Conservation (phyloP, 2,329 filamentous ascomycete genomes). For the Monilinia aucupariae region DNA sequence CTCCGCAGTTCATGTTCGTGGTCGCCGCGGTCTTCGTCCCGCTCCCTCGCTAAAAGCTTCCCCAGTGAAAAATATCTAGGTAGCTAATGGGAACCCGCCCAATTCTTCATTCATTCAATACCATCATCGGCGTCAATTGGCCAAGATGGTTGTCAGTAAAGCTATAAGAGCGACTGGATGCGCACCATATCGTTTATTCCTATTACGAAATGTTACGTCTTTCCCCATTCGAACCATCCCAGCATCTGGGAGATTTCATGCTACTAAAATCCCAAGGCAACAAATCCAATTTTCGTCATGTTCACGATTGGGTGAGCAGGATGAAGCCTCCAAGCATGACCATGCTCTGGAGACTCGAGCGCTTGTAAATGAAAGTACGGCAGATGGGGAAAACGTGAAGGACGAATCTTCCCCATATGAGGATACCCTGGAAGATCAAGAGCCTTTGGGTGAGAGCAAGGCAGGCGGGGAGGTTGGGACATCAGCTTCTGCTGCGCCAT, state of each 20-base stretch:
- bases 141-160: slow-evolving; percentile 29
- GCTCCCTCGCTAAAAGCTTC: background rate
- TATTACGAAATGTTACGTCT: slow-evolving; percentile 31
- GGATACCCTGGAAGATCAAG: background rate
- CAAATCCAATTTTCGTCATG: slow-evolving; percentile 22
- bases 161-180: slow-evolving; percentile 32
- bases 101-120: background rate
- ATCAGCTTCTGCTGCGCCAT: slow-evolving; percentile 48
- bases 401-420: background rate
- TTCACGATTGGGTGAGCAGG: slow-evolving; percentile 8
- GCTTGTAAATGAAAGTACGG: background rate
- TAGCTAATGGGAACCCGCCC: background rate
- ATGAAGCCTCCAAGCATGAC: background rate
- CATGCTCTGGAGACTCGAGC: background rate
- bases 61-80: background rate
- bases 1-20: too few relatives aligned
- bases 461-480: slow-evolving; percentile 23
- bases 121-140: background rate
- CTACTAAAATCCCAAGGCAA: background rate
- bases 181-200: slow-evolving; percentile 31
- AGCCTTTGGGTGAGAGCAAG: slow-evolving; percentile 4
- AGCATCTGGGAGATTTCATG: background rate
- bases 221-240: slow-evolving; percentile 22
- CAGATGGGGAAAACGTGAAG: background rate
- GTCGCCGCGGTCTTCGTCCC: too few relatives aligned